phyloP scores from a whole-genome alignment of 2,329 filamentous ascomycete species.

The Bipolaris bicolor region DNA sequence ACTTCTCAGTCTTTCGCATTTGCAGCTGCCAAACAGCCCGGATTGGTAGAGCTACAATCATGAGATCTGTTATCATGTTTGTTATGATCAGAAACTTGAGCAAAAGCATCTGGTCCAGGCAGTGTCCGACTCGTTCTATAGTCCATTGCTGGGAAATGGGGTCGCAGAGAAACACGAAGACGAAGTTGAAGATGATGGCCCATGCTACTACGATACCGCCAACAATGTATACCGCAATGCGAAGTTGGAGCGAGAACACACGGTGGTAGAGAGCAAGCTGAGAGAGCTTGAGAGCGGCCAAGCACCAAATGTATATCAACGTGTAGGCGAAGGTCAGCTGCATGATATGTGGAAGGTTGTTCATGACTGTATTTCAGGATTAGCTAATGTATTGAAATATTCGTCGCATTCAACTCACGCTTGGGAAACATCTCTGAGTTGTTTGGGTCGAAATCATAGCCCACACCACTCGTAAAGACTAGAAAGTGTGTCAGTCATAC shows the following conservation, averaged over 20 bases:
- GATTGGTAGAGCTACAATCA: slow-evolving; percentile 26
- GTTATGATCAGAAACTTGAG: slow-evolving; percentile 27
- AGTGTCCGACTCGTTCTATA: slow-evolving; percentile 26
- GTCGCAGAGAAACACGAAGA: slow-evolving; percentile 33
- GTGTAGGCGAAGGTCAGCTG: slow-evolving; percentile 32
- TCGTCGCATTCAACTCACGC: slow-evolving; percentile 12
- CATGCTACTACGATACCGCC: slow-evolving; percentile 23
- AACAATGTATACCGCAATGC: slow-evolving; percentile 21
- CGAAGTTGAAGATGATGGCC: slow-evolving; percentile 31
- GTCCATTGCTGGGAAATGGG: slow-evolving; percentile 34
- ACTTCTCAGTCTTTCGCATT: slow-evolving; percentile 33
- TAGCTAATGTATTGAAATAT: neutral
- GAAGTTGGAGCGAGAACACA: slow-evolving; percentile 21
- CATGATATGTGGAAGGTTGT: slow-evolving; percentile 30
- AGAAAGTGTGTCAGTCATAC: neutral
- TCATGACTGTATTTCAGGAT: slow-evolving; percentile 10
- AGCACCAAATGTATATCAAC: slow-evolving; percentile 30
- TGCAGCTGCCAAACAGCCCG: slow-evolving; percentile 27
- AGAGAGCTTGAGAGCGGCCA: slow-evolving; percentile 28
- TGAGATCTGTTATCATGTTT: slow-evolving; percentile 25
- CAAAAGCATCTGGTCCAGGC: slow-evolving; percentile 31
- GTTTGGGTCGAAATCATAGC: slow-evolving; percentile 21
- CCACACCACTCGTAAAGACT: slow-evolving; percentile 29
- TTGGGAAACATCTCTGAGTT: slow-evolving; percentile 18
- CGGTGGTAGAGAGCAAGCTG: slow-evolving; percentile 30